Evolutionary conservation across 192 early-diverging fungal genomes (phyloP), one percentile per base, ranked within the genome.

Genomic region (Coemansia sp.): DNA sequence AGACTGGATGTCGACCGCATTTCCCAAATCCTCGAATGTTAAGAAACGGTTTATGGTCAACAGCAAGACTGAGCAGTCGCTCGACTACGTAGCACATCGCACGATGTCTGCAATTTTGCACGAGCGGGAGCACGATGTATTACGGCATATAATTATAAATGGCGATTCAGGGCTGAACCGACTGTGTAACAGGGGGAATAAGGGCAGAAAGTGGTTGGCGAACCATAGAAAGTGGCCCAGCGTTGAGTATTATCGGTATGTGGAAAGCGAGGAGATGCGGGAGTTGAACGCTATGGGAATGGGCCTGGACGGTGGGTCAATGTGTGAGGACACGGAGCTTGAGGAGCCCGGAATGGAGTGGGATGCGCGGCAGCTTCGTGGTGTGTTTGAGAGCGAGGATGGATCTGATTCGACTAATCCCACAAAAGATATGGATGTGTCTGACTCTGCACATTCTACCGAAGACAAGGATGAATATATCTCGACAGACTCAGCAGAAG

Each of bases 321-420:
- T 24, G 1, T 26, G 23, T 2, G 55, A 26, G 7, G 21, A 61
- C 25, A 56, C 66, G 14, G 26, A 42, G 0, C 42, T 73, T 2
- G 76, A 79, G 57, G 76, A 79, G 44, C 76, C 76, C 0, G 67
- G 70, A 0, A 44, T 38, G 6, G 75, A 66, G 63, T 61, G 62
- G 59, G 75, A 71, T 47, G 38, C 63, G n/a, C 47, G 3, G 15
- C 44, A 71, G 65, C 46, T 77, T 0, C 26, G 31, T 6, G 31
- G 31, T 34, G 31, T 34, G 31, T 18, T 63, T 10, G 31, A 34
- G 31, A 34, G 31, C 31, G 31, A 34, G 31, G 31, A 34, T 34
- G 31, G 7, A 7, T 34, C 7, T 6, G 62, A 36, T 3, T 0
- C 4, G 46, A 15, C 17, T 4, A 21, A 50, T 17, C 7, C 9